These are phyloP conservation scores for Calamus simplicifolius DNA, from an alignment of 176 grass and related monocot species.

Conservation along the genomic window DNA sequence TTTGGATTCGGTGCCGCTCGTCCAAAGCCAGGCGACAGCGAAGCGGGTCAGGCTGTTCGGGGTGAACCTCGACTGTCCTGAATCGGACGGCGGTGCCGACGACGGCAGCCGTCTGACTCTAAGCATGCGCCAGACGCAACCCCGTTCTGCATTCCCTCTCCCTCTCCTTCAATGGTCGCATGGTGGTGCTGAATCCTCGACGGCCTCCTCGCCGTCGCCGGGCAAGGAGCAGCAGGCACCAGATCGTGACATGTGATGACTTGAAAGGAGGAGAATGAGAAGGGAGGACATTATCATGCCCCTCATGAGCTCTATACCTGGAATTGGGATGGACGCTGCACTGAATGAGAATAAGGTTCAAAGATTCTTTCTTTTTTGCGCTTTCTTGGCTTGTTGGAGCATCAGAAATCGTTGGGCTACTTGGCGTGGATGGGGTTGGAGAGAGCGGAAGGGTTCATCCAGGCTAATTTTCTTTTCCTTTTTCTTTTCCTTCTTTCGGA, in stretches of 20 bases:
- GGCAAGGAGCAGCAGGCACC: conserved; percentile 56
- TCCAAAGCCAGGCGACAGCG: conserved; percentile 28
- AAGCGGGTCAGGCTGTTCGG: conserved; percentile 93
- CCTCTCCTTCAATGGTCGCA: conserved; percentile 40
- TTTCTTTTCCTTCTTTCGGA: conserved; percentile 13
- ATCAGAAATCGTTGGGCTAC: conserved; percentile 34
- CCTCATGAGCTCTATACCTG: neutral
- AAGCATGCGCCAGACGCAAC: conserved; percentile 36
- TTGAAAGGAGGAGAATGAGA: neutral
- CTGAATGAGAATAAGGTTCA: conserved; percentile 34
- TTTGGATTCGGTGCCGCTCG: conserved; percentile 56
- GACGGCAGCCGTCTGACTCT: conserved; percentile 27
- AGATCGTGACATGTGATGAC: conserved; percentile 89
- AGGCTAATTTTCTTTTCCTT: conserved; percentile 28
- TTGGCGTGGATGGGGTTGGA: conserved; percentile 32
- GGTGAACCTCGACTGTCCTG: conserved; percentile 69
- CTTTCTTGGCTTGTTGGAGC: conserved; percentile 29
- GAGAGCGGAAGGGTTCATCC: conserved; percentile 42
- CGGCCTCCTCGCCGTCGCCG: conserved; percentile 46
- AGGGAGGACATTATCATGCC: neutral
- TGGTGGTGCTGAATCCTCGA: conserved; percentile 4
- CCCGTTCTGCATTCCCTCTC: conserved; percentile 28
- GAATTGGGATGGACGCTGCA: neutral
- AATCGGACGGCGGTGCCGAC: conserved; percentile 26
- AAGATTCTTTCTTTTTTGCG: conserved; percentile 36